A percentile compares a stretch with the other conserved stretches of the same genome.
Conservation (phyloP, 2,329 filamentous ascomycete genomes). For the Aspergillus sp. region DNA sequence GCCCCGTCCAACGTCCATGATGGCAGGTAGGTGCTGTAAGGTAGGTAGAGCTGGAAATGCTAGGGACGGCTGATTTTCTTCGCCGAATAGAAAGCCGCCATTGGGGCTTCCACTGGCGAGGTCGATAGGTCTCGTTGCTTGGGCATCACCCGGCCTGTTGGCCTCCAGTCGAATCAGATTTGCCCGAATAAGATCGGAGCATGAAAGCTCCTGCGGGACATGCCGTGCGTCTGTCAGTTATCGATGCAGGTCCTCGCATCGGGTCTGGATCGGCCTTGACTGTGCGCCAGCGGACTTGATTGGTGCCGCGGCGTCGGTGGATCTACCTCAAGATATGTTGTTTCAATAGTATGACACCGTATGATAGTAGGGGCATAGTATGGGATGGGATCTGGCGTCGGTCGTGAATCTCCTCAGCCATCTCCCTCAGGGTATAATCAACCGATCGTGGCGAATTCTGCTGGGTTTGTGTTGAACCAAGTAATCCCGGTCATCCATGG, state of each 20-base stretch:
- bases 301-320: not conserved
- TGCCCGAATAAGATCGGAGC: not conserved
- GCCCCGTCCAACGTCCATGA: not conserved
- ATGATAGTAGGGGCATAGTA: not conserved
- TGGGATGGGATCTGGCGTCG: not conserved
- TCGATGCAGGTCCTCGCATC: not conserved
- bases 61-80: constrained; percentile 8
- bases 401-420: not conserved
- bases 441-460: not conserved
- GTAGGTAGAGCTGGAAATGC: not conserved
- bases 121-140: not conserved
- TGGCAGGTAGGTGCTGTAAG: not conserved
- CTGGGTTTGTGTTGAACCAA: not conserved
- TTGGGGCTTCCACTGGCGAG: not conserved
- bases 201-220: not conserved
- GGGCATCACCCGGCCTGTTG: not conserved
- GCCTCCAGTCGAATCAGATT: not conserved
- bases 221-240: not conserved
- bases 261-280: not conserved
- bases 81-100: constrained; percentile 5
- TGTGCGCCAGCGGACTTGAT: not conserved
- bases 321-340: not conserved
- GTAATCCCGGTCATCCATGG: not conserved
- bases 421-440: not conserved
- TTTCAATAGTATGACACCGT: not conserved